Evolutionary conservation across 495 filamentous ascomycete genomes (phyloP).

Genomic region (Penicillium dipodomyicola): DNA sequence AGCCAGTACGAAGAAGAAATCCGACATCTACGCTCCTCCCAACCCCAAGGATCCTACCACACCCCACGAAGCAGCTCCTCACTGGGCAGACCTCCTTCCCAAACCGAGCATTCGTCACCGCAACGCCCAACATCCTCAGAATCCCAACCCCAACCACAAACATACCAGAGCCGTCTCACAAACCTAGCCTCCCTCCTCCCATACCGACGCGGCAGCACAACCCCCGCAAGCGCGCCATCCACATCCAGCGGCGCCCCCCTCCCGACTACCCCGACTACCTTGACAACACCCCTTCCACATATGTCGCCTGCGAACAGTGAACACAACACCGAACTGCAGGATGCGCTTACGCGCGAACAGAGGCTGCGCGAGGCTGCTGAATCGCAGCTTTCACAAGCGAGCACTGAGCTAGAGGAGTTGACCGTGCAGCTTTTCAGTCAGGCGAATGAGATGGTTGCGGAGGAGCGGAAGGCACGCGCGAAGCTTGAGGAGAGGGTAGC

Average conservation of each 20-base stretch:
- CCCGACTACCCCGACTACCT: slow-evolving; percentile 27
- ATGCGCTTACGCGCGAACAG: slow-evolving; percentile 70
- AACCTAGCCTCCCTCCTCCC: slow-evolving; percentile 67
- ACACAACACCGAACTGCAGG: slow-evolving; percentile 59
- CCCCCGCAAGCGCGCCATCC: slow-evolving; percentile 31
- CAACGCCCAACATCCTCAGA: slow-evolving; percentile 30
- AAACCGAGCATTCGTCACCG: slow-evolving; percentile 28
- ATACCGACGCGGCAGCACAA: slow-evolving; percentile 51
- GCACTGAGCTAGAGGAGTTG: slow-evolving; percentile 84
- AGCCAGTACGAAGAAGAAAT: slow-evolving; percentile 96
- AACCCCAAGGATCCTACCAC: slow-evolving; percentile 33
- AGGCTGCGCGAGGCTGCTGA: slow-evolving; percentile 72
- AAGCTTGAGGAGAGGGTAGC: slow-evolving; percentile 73
- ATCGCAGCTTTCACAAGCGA: slow-evolving; percentile 64
- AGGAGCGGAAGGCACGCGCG: slow-evolving; percentile 76
- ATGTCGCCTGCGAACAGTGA: slow-evolving; percentile 27
- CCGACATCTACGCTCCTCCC: slow-evolving; percentile 53
- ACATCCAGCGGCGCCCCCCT: slow-evolving; percentile 34
- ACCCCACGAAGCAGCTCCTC: slow-evolving; percentile 33
- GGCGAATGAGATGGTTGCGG: slow-evolving; percentile 96
- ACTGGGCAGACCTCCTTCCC: slow-evolving; percentile 34
- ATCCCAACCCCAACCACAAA: slow-evolving; percentile 41
- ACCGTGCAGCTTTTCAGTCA: slow-evolving; percentile 83
- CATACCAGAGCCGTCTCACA: slow-evolving; percentile 41
- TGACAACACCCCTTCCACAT: slow-evolving; percentile 16